A percentile compares a stretch with the other conserved stretches of the same genome.
These are phyloP conservation scores for Rhizophagus sp. DNA, from an alignment of 192 early-diverging fungal species.

Conservation along the genomic window DNA sequence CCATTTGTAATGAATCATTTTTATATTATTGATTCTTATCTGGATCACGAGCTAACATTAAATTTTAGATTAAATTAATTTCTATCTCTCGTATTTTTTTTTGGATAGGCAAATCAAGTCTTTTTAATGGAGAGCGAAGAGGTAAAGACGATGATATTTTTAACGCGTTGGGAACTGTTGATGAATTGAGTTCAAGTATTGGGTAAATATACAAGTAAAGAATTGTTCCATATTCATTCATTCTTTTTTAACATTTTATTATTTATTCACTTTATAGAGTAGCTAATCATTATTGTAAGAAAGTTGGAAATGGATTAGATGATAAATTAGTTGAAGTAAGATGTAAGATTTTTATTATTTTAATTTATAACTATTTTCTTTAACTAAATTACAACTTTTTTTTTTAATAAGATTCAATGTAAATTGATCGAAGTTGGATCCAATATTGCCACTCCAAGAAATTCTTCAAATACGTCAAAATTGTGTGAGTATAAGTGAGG, in stretches of 20 bases:
- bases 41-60: too few species aligned
- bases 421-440: slow-evolving; percentile 87
- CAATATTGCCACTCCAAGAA: slow-evolving; percentile 88
- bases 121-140: slow-evolving; percentile 91
- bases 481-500: slow-evolving; percentile 36
- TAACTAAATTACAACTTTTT: neutral
- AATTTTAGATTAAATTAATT: neutral
- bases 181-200: slow-evolving; percentile 48
- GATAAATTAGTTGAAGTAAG: slow-evolving; percentile 44
- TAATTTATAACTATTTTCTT: neutral
- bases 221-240: neutral
- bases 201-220: slow-evolving; percentile 33
- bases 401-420: slow-evolving; percentile 74
- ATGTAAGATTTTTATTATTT: neutral
- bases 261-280: slow-evolving; percentile 33
- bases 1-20: too few species aligned
- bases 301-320: slow-evolving; percentile 39
- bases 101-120: slow-evolving; percentile 69
- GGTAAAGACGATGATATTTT: slow-evolving; percentile 86
- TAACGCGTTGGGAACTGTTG: slow-evolving; percentile 74
- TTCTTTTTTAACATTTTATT: neutral
- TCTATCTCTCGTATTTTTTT: too few species aligned
- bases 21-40: too few species aligned
- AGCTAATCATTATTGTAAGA: slow-evolving; percentile 47
- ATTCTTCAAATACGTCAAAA: slow-evolving; percentile 54